Evolutionary conservation across 2,329 filamentous ascomycete species (phyloP).

Genomic region (Aureobasidium sp.): DNA sequence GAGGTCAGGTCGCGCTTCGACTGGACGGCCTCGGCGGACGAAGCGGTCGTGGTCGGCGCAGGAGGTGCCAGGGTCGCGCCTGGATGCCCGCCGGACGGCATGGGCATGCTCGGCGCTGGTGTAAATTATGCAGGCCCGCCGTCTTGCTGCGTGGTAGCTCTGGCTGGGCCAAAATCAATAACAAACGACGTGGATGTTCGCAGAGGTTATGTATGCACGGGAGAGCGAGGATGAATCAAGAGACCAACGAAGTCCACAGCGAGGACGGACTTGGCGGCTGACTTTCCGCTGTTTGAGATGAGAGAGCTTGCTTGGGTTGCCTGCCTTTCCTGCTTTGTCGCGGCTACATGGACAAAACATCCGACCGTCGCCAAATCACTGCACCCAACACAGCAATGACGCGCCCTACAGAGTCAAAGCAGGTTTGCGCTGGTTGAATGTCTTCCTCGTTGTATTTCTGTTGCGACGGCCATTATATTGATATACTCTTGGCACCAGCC

Average conservation of each 20-base stretch:
- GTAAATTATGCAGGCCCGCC: slow-evolving; percentile 7
- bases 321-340: background rate
- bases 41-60: slow-evolving; percentile 24
- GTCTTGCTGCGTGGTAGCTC: background rate
- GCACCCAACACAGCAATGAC: background rate
- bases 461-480: background rate
- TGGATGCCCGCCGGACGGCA: slow-evolving; percentile 28
- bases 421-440: slow-evolving; percentile 3
- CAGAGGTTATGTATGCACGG: background rate
- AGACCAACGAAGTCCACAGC: background rate
- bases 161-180: slow-evolving; percentile 3
- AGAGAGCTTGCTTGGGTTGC: background rate
- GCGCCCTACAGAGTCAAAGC: background rate
- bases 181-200: background rate
- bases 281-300: background rate
- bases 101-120: slow-evolving; percentile 23
- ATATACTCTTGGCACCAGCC: background rate
- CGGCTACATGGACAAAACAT: background rate
- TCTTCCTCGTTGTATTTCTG: background rate
- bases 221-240: background rate
- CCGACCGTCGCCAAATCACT: background rate
- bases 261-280: background rate
- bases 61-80: slow-evolving; percentile 8
- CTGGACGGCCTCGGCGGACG: slow-evolving; percentile 57
- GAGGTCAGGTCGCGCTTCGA: slow-evolving; percentile 82